Evolutionary conservation across 345 rosid genomes (phyloP).

Genomic region (Aquilaria malaccensis): DNA sequence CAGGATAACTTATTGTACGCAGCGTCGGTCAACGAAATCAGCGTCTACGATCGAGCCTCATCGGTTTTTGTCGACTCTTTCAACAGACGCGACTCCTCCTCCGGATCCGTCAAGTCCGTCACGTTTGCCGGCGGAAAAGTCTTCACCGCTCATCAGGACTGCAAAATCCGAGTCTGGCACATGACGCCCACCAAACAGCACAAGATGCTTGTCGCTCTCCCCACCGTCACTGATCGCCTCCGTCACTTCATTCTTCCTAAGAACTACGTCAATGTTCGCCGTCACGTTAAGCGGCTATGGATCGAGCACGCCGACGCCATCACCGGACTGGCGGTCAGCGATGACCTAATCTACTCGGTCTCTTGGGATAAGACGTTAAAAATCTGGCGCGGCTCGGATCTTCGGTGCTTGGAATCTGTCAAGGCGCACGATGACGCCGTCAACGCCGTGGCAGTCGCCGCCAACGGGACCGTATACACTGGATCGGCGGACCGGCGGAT

Average conservation of each 20-base stretch:
- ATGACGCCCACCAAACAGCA: constrained; percentile 33
- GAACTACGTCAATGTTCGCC: constrained; percentile 75
- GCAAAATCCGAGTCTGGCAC: constrained; percentile 85
- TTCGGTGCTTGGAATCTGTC: constrained; percentile 68
- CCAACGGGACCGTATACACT: constrained; percentile 66
- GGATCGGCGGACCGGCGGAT: constrained; percentile 84
- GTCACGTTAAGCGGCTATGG: constrained; percentile 69
- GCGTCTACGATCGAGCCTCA: constrained; percentile 52
- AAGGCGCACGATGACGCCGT: constrained; percentile 82
- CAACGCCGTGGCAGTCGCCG: constrained; percentile 65
- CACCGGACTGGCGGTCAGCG: constrained; percentile 54
- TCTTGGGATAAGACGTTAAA: constrained; percentile 87
- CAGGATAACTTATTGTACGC: constrained; percentile 49
- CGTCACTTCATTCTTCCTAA: constrained; percentile 65
- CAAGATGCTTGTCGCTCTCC: constrained; percentile 46
- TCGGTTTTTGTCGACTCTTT: constrained; percentile 37
- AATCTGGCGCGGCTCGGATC: constrained; percentile 64
- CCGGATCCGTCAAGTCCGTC: constrained; percentile 68
- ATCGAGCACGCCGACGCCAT: constrained; percentile 91
- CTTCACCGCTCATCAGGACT: constrained; percentile 81
- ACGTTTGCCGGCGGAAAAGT: constrained; percentile 48
- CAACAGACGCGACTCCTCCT: constrained; percentile 37
- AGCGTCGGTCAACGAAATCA: constrained; percentile 53
- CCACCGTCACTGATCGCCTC: constrained; percentile 72
- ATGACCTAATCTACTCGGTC: constrained; percentile 64